Evolutionary conservation across 2,329 filamentous ascomycete species (phyloP), one percentile per base, ranked within the genome.

Genomic region (Claviceps maximensis): DNA sequence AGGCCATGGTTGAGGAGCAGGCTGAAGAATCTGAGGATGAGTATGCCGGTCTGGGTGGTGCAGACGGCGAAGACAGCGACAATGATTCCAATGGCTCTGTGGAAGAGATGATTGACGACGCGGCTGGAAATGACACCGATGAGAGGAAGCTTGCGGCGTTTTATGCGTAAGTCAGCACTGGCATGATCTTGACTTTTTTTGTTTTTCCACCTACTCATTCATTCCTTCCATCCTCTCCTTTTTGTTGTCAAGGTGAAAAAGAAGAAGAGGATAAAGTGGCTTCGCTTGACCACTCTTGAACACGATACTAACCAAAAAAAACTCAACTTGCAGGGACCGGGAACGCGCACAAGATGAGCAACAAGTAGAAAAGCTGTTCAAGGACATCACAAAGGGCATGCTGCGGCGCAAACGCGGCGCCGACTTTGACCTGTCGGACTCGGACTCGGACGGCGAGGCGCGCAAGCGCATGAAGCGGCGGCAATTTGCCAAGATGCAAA

Each of bases 11-110:
- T 40, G 81, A 97, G 58, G 93, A 96, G 59, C 89, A 95, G 65
- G 91, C 93, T 56, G 88, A 95, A 61, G 93, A 98, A 69, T 98
- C 93, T 0, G 94, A 98, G 65, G 93, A 98, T 65, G 93, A 98
- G 67, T 98, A 97, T 66, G 91, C 90, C 41, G 93, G 93, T 4
- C 75, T 98, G 10, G 93, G 93, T 59, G 93, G 93, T 57, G 85
- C 75, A 12, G 91, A 90, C 67, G 90, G 91, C 55, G 91, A 97
- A 59, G 88, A 91, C 58, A 84, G 84, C 53, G 86, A 89, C 54
- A 80, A 87, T 55, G 86, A 84, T 36, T 70, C 68, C 38, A 82
- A 87, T 54, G 83, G 83, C 31, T 77, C 86, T 8, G 80, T 93
- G 57, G 80, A 86, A 60, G 83, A 89, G 57, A 94, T 98, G 81